A percentile compares a stretch with the other conserved stretches of the same genome.
Conservation (phyloP, 768 basidiomycete genomes). For the Mycena metata region DNA sequence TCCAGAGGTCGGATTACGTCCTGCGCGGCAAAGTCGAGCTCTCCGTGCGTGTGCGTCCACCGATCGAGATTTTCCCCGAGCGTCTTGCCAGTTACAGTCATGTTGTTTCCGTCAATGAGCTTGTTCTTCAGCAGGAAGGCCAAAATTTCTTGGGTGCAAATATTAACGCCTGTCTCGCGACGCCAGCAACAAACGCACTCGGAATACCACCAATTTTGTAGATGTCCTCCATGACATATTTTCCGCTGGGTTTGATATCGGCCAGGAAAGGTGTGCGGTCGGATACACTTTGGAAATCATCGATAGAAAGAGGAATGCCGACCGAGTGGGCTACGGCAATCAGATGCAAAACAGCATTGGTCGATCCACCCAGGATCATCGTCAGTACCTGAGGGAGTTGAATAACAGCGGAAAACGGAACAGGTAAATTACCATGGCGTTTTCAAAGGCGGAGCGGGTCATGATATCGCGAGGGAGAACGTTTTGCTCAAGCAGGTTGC, state of each 20-base stretch:
- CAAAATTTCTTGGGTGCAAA: slow-evolving; percentile 73
- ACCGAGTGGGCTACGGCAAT: slow-evolving; percentile 98
- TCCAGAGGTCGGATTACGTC: slow-evolving; percentile 90
- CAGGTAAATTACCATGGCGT: slow-evolving; percentile 82
- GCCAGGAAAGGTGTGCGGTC: slow-evolving; percentile 95
- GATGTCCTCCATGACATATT: slow-evolving; percentile 99
- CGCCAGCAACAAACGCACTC: slow-evolving; percentile 64
- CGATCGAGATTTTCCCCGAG: slow-evolving; percentile 93
- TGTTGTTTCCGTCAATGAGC: slow-evolving; percentile 88
- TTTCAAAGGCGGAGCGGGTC: slow-evolving; percentile 97
- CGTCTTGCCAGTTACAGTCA: slow-evolving; percentile 92
- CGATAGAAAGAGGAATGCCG: slow-evolving; percentile 87
- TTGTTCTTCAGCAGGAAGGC: slow-evolving; percentile 89
- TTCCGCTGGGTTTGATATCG: slow-evolving; percentile 96
- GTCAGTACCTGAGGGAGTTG: slow-evolving; percentile 79
- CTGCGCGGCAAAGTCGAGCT: slow-evolving; percentile 76
- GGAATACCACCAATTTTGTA: slow-evolving; percentile 97
- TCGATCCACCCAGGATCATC: slow-evolving; percentile 98
- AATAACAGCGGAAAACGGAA: slow-evolving; percentile 1
- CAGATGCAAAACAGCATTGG: slow-evolving; percentile 96
- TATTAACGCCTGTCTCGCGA: slow-evolving; percentile 14
- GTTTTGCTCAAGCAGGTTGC: slow-evolving; percentile 89
- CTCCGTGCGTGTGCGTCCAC: slow-evolving; percentile 87
- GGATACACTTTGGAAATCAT: slow-evolving; percentile 95
- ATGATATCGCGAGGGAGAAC: slow-evolving; percentile 96